Evolutionary conservation across 2,329 filamentous ascomycete species (phyloP).

Genomic region (Pestalotiopsis sp.): DNA sequence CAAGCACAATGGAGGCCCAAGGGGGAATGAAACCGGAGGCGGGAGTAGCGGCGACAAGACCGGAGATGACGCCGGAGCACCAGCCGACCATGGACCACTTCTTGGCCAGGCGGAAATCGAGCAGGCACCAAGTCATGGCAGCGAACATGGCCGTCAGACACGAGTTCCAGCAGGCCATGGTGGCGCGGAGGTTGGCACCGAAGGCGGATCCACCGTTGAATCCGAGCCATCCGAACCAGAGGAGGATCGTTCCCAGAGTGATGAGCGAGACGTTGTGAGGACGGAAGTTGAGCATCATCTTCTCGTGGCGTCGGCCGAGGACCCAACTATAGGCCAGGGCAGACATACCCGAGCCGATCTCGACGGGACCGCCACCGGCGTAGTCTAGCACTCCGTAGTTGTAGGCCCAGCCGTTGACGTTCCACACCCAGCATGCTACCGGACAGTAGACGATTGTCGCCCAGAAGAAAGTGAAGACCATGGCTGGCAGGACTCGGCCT

Average conservation of each 20-base stretch:
- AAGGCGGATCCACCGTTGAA: conserved; percentile 98
- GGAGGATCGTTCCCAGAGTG: conserved; percentile 89
- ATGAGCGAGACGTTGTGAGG: conserved; percentile 98
- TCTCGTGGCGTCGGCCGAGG: conserved; percentile 93
- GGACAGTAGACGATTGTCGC: conserved; percentile 97
- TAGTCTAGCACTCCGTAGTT: conserved; percentile 94
- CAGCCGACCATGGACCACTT: conserved; percentile 87
- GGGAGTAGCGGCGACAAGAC: conserved; percentile 70
- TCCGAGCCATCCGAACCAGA: conserved; percentile 98
- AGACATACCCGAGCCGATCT: conserved; percentile 92
- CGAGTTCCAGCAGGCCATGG: conserved; percentile 98
- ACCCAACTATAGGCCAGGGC: conserved; percentile 95
- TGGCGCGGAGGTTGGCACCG: conserved; percentile 89
- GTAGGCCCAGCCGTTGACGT: conserved; percentile 89
- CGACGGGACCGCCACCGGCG: conserved; percentile 93
- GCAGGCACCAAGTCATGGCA: conserved; percentile 89
- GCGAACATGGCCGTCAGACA: conserved; percentile 92
- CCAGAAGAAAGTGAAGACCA: conserved; percentile 97
- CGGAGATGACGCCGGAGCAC: conserved; percentile 73
- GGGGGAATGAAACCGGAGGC: conserved; percentile 70
- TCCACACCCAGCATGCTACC: conserved; percentile 96
- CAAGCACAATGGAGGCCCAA: conserved; percentile 69
- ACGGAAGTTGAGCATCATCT: conserved; percentile 99
- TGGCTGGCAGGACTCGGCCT: conserved; percentile 86
- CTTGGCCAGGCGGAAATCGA: conserved; percentile 90